Evolutionary conservation across 2,329 filamentous ascomycete species (phyloP), one percentile per base, ranked within the genome.

Genomic region (Penicillium janthinellum): DNA sequence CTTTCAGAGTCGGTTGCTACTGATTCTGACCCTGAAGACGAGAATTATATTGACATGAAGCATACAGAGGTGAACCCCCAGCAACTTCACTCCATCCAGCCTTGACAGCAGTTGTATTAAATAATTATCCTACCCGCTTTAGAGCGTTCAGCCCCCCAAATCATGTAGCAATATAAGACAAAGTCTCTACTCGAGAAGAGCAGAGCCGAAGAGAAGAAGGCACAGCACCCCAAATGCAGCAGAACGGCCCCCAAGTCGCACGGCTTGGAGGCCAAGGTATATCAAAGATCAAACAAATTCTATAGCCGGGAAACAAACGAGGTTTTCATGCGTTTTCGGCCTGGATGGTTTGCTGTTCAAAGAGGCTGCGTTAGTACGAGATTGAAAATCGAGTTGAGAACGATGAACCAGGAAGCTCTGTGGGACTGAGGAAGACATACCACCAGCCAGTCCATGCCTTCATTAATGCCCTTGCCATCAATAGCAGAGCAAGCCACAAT

Each of bases 361-460:
- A 57, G 54, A 51, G 17, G 48, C 14, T 45, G n/a, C 14, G 44
- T 70, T 57, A 70, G 61, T 45, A 64, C 47, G 5, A 12, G 55
- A 48, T 45, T 37, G 8, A 25, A 51, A 51, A 54, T 37, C 4
- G 17, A 34, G 50, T n/a, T 3, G 28, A 15, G 14, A 15, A 47
- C 3, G 25, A 47, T 31, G 7, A 20, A 4, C 39, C 3, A 11
- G n/a, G 39, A 11, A 45, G n/a, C 22, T 22, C 14, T n/a, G 28
- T 31, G 39, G 45, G 28, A n/a, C 6, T 8, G 6, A 49, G 45
- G 15, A 39, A 51, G 57, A 83, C 83, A 79, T 79, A 94, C 91
- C 83, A 96, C 92, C 74, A 99, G 82, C 95, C 95, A 99, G 78
- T 99, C 95, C 95, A 99, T 99, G 61, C 95, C 95, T 79, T 99